A percentile compares a stretch with the other conserved stretches of the same genome.
These are phyloP conservation scores for Flaveria brownii DNA, from an alignment of 129 eudicot species.

Conservation along the genomic window DNA sequence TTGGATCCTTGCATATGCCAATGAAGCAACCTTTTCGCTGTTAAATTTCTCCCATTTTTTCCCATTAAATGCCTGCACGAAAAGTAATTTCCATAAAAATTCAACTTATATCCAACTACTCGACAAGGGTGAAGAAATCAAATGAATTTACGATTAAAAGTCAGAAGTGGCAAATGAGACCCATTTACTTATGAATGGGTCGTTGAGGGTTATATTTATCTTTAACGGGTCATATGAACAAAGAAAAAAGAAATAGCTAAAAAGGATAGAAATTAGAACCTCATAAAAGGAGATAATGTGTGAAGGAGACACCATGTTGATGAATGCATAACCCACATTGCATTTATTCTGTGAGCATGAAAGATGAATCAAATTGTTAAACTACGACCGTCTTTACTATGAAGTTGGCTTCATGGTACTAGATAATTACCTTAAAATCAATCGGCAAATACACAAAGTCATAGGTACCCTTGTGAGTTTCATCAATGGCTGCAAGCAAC, in stretches of 20 bases:
- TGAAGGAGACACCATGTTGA: conserved; percentile 85
- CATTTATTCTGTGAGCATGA: conserved; percentile 75
- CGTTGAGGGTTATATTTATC: neutral
- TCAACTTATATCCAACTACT: neutral
- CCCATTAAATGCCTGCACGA: conserved; percentile 73
- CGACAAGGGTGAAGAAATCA: neutral
- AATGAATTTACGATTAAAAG: neutral
- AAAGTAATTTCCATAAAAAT: neutral
- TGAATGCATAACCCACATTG: conserved; percentile 95
- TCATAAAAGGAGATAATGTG: conserved; percentile 75
- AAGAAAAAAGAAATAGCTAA: neutral
- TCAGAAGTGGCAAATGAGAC: neutral
- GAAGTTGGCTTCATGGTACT: conserved; percentile 1
- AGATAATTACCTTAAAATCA: conserved; percentile 75
- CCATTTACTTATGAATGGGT: neutral
- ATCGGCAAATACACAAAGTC: conserved; percentile 95
- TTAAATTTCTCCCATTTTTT: conserved; percentile 94
- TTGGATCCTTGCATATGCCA: conserved; percentile 94
- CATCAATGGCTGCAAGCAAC: conserved; percentile 93
- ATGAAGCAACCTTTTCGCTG: conserved; percentile 84
- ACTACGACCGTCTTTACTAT: neutral
- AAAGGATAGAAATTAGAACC: conserved; percentile 45
- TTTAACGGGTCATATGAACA: neutral
- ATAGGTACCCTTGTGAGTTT: conserved; percentile 78
- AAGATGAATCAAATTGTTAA: conserved; percentile 3